Evolutionary conservation across 306 rosid genomes (phyloP).

Genomic region (Prunus padus): DNA sequence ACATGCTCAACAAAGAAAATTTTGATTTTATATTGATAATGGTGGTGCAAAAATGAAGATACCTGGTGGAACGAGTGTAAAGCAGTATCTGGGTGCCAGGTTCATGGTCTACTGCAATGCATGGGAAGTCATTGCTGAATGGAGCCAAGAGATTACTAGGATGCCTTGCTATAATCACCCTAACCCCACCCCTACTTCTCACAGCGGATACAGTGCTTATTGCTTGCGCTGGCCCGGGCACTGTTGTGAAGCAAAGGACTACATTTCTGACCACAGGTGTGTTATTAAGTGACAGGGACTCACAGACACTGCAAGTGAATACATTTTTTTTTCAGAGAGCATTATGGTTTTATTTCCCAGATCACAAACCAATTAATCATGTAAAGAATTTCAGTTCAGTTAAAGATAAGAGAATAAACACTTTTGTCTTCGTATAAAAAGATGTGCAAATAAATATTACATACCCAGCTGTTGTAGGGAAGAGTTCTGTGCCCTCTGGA

Average conservation of each 20-base stretch:
- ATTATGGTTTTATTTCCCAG: no score
- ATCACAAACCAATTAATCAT: neutral
- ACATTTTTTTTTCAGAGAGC: no score
- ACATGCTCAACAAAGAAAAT: neutral
- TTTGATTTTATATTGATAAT: neutral
- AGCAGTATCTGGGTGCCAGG: conserved; percentile 27
- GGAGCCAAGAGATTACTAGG: conserved; percentile 15
- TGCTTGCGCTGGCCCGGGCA: neutral
- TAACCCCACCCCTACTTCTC: conserved; percentile 27
- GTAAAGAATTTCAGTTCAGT: no score
- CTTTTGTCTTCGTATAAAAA: neutral
- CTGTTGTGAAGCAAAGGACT: conserved; percentile 32
- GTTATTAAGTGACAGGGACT: conserved; percentile 24
- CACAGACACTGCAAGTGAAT: conserved; percentile 25
- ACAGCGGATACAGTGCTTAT: conserved; percentile 12
- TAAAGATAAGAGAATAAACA: neutral
- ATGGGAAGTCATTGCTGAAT: conserved; percentile 20
- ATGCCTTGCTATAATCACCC: conserved; percentile 34
- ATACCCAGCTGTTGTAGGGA: neutral
- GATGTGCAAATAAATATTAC: neutral
- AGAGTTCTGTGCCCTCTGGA: conserved; percentile 30
- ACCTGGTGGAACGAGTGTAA: conserved; percentile 23
- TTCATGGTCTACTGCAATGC: conserved; percentile 26
- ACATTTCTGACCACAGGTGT: conserved; percentile 31
- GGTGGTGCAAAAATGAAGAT: neutral